These are phyloP conservation scores for Euphrasia confusa DNA, from an alignment of 257 asterid species.

Conservation along the genomic window DNA sequence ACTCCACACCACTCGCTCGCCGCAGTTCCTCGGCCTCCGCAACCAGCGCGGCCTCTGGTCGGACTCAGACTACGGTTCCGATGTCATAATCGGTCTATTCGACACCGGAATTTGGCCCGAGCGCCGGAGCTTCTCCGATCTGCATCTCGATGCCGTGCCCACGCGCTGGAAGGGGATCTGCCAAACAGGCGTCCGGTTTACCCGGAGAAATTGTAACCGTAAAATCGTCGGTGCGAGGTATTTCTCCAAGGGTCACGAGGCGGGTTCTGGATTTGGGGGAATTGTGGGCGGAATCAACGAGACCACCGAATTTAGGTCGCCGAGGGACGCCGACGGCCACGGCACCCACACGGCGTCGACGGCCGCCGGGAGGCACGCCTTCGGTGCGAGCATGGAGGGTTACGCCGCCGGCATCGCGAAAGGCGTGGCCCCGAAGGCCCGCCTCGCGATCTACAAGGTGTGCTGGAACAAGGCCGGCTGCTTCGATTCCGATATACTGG, in stretches of 20 bases:
- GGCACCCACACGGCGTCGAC: conserved; percentile 99
- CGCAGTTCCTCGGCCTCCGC: conserved; percentile 87
- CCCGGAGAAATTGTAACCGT: conserved; percentile 48
- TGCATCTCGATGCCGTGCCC: conserved; percentile 84
- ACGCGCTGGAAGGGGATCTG: conserved; percentile 76
- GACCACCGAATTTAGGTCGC: conserved; percentile 72
- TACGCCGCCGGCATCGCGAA: conserved; percentile 91
- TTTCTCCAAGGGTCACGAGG: conserved; percentile 83
- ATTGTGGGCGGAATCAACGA: conserved; percentile 67
- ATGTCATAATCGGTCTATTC: conserved; percentile 70
- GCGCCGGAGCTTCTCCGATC: conserved; percentile 82
- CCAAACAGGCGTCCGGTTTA: conserved; percentile 51
- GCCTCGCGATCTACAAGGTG: conserved; percentile 84
- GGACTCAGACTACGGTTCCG: conserved; percentile 88
- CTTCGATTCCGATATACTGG: conserved; percentile 90
- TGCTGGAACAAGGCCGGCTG: conserved; percentile 95
- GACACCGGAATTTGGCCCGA: conserved; percentile 99
- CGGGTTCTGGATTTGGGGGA: conserved; percentile 64
- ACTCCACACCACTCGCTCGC: conserved; percentile 94
- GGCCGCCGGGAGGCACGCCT: conserved; percentile 89
- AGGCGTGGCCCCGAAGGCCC: conserved; percentile 96
- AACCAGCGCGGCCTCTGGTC: conserved; percentile 94
- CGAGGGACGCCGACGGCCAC: conserved; percentile 96
- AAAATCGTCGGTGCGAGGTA: conserved; percentile 86
- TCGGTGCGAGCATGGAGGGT: conserved; percentile 79